Evolutionary conservation across 2,329 filamentous ascomycete species (phyloP), one percentile per base, ranked within the genome.

Genomic region (Cercospora berteroae): DNA sequence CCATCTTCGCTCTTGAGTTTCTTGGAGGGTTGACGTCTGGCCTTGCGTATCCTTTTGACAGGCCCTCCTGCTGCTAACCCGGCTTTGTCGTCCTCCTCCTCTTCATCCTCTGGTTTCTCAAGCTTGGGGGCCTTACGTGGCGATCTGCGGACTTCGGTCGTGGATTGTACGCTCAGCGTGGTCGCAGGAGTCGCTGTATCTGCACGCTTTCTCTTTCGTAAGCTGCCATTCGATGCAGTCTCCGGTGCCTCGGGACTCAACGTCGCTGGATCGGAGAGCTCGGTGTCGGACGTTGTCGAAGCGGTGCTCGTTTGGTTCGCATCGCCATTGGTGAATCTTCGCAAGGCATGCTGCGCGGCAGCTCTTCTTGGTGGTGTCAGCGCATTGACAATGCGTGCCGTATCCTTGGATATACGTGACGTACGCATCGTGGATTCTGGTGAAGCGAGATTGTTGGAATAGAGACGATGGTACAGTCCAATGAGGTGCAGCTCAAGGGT

Each of bases 1-100:
- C 77, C 77, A 72, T 76, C 67, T 52, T 74, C 72, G 13, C 73
- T 75, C 64, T 75, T 75, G 67, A 79, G 75, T 48, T 70, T 74
- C 64, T 79, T 79, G 2, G 77, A 74, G 4, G 78, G 78, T 66
- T 76, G 69, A 52, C 74, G 67, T 64, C 58, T 66, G 16, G 72
- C 64, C 52, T 73, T 75, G 48, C 50, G 33, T 56, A 31, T 58
- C 50, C 56, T 67, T 29, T 44, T 65, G 33, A 31, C 27, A 6
- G 31, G 7, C 16, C 27, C 55, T 58, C 48, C 48, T 55, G 12
- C 48, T 55, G 23, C 48, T 27, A 29, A 5, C 7, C 23, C n/a
- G 5, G 20, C 48, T 65, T 48, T 13, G 44, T 60, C 50, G 13
- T 58, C 20, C 70, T 64, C 18, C 68, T 60, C 33, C 13, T 57